A percentile compares a stretch with the other conserved stretches of the same genome.
phyloP scores from a whole-genome alignment of 345 rosid species.

The Populus euphratica region DNA sequence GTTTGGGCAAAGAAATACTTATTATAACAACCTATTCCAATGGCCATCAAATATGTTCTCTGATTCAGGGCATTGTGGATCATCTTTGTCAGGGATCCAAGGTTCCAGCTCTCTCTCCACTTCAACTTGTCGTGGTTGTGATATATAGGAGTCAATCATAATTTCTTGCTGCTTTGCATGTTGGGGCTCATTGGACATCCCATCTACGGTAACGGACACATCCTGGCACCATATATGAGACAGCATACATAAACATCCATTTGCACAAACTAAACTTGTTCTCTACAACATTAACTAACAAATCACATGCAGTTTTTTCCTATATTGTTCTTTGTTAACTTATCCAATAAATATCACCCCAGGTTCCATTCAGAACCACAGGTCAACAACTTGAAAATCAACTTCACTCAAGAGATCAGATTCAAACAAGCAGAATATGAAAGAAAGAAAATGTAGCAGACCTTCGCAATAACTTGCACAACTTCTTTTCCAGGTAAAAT shows the following conservation, averaged over 20 bases:
- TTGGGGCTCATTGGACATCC: conserved; percentile 46
- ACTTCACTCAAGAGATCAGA: conserved; percentile 8
- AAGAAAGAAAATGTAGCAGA: conserved; percentile 26
- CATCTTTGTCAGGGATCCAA: conserved; percentile 83
- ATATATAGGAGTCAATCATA: conserved; percentile 73
- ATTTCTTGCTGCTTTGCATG: conserved; percentile 58
- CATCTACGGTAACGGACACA: conserved; percentile 65
- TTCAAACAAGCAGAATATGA: conserved; percentile 1
- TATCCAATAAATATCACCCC: neutral
- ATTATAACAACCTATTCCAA: conserved; percentile 54
- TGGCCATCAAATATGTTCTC: conserved; percentile 66
- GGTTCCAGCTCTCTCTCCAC: conserved; percentile 71
- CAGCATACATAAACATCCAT: neutral
- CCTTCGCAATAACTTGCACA: conserved; percentile 94
- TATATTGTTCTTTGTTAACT: neutral
- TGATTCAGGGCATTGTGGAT: conserved; percentile 55
- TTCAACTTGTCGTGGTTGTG: conserved; percentile 54
- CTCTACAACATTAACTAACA: neutral
- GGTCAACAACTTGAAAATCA: conserved; percentile 1
- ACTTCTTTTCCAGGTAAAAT: conserved; percentile 76
- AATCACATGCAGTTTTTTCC: neutral
- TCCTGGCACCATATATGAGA: conserved; percentile 45
- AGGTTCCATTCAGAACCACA: neutral
- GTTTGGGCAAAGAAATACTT: conserved; percentile 13
- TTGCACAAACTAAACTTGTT: neutral